phyloP scores from a whole-genome alignment of 805 yeast species.

The Sporopachydermia quercuum region DNA sequence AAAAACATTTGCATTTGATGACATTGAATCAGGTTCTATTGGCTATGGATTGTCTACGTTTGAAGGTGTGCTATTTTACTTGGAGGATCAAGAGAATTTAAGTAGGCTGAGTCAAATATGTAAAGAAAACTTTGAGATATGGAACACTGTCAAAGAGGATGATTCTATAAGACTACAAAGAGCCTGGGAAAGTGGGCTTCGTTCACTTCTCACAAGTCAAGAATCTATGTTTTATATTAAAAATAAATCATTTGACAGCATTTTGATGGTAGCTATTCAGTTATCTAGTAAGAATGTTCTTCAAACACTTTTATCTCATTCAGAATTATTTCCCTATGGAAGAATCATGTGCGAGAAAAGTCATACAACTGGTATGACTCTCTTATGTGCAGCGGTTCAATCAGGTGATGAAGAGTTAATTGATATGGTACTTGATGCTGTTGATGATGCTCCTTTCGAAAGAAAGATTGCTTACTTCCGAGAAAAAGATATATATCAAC shows the following conservation, averaged over 20 bases:
- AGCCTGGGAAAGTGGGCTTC: no score
- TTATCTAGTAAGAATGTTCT: slow-evolving; percentile 31
- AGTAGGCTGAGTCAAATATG: slow-evolving; percentile 28
- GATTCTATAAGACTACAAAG: slow-evolving; percentile 14
- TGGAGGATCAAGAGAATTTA: slow-evolving; percentile 26
- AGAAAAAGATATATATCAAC: slow-evolving; percentile 31
- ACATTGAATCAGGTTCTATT: slow-evolving; percentile 38
- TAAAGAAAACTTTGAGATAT: slow-evolving; percentile 32
- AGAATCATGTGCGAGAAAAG: slow-evolving; percentile 53
- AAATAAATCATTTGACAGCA: slow-evolving; percentile 52
- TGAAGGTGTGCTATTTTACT: slow-evolving; percentile 64
- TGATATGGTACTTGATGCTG: slow-evolving; percentile 28
- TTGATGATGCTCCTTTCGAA: slow-evolving; percentile 25
- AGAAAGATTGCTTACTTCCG: slow-evolving; percentile 39
- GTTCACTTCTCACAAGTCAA: slow-evolving; percentile 1
- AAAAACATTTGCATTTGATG: slow-evolving; percentile 38
- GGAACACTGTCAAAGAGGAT: slow-evolving; percentile 31
- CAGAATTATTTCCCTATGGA: slow-evolving; percentile 41
- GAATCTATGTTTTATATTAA: slow-evolving; percentile 22
- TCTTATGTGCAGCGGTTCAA: slow-evolving; percentile 49
- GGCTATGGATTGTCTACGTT: slow-evolving; percentile 75
- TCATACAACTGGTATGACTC: slow-evolving; percentile 33
- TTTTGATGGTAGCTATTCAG: slow-evolving; percentile 46
- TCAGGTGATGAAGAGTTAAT: slow-evolving; percentile 33
- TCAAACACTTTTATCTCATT: slow-evolving; percentile 29